Conservation (phyloP, 2,329 filamentous ascomycete species). For the Scedosporium boydii region DNA sequence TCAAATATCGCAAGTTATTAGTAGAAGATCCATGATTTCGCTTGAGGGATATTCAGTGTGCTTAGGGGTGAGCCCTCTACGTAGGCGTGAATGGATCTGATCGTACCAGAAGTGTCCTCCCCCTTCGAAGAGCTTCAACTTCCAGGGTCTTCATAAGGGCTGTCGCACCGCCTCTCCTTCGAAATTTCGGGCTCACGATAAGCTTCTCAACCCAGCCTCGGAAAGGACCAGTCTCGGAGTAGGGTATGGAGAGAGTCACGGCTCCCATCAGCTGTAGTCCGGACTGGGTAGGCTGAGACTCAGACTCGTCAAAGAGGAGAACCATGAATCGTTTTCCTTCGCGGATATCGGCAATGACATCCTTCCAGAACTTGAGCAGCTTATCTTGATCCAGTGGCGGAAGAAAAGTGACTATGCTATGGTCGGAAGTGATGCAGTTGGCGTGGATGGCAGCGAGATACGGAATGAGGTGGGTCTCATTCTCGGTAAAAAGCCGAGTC, state of each 20-base stretch:
- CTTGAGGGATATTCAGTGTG: neutral
- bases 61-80: neutral
- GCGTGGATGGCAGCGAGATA: slow-evolving; percentile 50
- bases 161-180: slow-evolving; percentile 41
- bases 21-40: neutral
- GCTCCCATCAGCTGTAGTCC: slow-evolving; percentile 42
- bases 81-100: neutral
- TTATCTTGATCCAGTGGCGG: slow-evolving; percentile 48
- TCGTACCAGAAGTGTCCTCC: slow-evolving; percentile 44
- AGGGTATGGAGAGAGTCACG: slow-evolving; percentile 42
- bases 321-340: slow-evolving; percentile 39
- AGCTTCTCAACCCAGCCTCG: slow-evolving; percentile 48
- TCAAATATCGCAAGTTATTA: neutral
- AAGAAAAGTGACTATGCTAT: slow-evolving; percentile 47
- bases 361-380: slow-evolving; percentile 48
- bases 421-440: slow-evolving; percentile 48
- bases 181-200: slow-evolving; percentile 41
- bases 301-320: slow-evolving; percentile 34
- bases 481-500: slow-evolving; percentile 3
- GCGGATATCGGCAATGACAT: slow-evolving; percentile 36
- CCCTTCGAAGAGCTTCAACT: slow-evolving; percentile 36
- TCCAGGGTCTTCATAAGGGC: slow-evolving; percentile 46
- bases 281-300: slow-evolving; percentile 9
- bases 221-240: slow-evolving; percentile 46
- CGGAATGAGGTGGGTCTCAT: slow-evolving; percentile 34